phyloP scores from a whole-genome alignment of 1,284 basidiomycete species.

The Mrakiaceae sp. region DNA sequence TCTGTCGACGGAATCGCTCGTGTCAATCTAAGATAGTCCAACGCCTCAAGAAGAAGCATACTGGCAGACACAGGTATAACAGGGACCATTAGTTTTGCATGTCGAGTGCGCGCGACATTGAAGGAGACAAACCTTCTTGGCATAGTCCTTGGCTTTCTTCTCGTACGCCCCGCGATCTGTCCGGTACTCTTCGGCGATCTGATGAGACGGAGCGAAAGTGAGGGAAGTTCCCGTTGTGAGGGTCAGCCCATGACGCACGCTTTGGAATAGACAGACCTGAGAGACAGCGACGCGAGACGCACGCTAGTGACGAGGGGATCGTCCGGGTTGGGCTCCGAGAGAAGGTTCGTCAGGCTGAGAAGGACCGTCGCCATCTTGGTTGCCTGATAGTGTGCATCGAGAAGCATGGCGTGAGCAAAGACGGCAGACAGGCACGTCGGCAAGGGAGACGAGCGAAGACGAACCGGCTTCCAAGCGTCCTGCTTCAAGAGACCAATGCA shows the following conservation, averaged over 20 bases:
- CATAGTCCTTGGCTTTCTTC: slow-evolving; percentile 7
- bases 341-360: slow-evolving; percentile 14
- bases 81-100: no score
- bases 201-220: background rate
- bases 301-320: slow-evolving; percentile 16
- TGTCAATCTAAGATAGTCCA: no score
- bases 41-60: no score
- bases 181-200: slow-evolving; percentile 15
- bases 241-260: background rate
- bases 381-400: background rate
- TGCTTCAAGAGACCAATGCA: slow-evolving; percentile 15
- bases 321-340: slow-evolving; percentile 16
- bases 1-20: no score
- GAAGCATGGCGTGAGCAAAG: no score
- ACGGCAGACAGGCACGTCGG: no score
- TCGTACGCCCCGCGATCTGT: slow-evolving; percentile 12
- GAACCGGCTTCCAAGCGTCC: slow-evolving; percentile 13
- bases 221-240: background rate
- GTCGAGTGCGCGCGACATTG: no score
- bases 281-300: background rate
- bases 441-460: no score
- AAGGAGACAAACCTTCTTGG: slow-evolving; percentile 11
- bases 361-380: slow-evolving; percentile 17
- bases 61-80: no score
- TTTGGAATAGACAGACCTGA: background rate